Conservation (phyloP, 768 basidiomycete species). For the Psilocybe azurescens region DNA sequence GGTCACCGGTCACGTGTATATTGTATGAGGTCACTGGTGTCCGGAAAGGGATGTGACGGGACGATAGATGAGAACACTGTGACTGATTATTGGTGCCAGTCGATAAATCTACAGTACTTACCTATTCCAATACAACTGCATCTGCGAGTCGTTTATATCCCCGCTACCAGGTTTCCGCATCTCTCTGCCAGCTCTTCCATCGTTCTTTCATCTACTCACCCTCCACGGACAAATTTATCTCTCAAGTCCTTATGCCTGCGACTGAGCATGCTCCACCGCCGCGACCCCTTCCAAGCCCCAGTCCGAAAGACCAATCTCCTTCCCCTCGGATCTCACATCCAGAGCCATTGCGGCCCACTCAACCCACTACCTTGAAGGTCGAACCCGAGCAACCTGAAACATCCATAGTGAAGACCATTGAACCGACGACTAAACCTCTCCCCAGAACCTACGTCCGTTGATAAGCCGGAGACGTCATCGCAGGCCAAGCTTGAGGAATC, state of each 20-base stretch:
- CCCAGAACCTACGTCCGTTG: slow-evolving; percentile 7
- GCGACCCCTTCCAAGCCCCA: slow-evolving; percentile 15
- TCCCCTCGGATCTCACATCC: slow-evolving; percentile 12
- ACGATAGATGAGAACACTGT: slow-evolving; percentile 24
- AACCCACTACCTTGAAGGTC: slow-evolving; percentile 7
- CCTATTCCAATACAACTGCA: slow-evolving; percentile 10
- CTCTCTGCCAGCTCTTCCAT: background rate
- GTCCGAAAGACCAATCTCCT: slow-evolving; percentile 18
- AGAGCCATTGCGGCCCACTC: slow-evolving; percentile 15
- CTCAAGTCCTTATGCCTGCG: slow-evolving; percentile 25
- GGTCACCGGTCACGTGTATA: slow-evolving; percentile 17
- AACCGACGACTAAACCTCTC: slow-evolving; percentile 5
- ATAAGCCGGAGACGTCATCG: slow-evolving; percentile 7
- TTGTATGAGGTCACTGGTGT: slow-evolving; percentile 25
- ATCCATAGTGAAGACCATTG: slow-evolving; percentile 1
- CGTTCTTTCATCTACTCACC: slow-evolving; percentile 4
- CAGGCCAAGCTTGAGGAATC: slow-evolving; percentile 5
- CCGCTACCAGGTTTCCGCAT: slow-evolving; percentile 2
- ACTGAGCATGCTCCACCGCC: slow-evolving; percentile 22
- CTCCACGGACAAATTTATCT: slow-evolving; percentile 6
- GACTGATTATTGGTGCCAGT: slow-evolving; percentile 28
- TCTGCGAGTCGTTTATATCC: slow-evolving; percentile 5
- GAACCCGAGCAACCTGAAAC: slow-evolving; percentile 15
- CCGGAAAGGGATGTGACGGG: slow-evolving; percentile 20
- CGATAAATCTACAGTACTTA: slow-evolving; percentile 22